A percentile compares a stretch with the other conserved stretches of the same genome.
These are phyloP conservation scores for Pichia sp. DNA, from an alignment of 1,139 yeast genomes.

Conservation along the genomic window DNA sequence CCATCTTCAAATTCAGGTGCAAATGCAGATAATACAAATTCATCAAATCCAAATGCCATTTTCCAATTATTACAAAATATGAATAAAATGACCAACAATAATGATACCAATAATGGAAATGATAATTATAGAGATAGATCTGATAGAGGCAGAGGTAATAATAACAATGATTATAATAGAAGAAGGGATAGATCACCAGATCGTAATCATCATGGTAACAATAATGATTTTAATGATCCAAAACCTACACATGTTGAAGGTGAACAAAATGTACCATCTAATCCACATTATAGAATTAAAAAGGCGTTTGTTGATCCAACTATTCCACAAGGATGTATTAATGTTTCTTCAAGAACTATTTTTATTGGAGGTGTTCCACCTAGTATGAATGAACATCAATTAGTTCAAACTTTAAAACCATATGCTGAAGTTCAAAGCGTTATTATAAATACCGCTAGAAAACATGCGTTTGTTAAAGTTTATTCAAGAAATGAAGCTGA, in stretches of 20 bases:
- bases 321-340: slow-evolving; percentile 73
- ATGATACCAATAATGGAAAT: slow-evolving; percentile 2
- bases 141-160: slow-evolving; percentile 23
- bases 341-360: slow-evolving; percentile 81
- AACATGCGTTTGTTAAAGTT: slow-evolving; percentile 95
- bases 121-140: slow-evolving; percentile 22
- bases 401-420: slow-evolving; percentile 67
- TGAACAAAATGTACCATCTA: slow-evolving; percentile 62
- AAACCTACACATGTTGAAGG: slow-evolving; percentile 36
- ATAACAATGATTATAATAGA: slow-evolving; percentile 32
- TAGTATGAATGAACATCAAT: slow-evolving; percentile 67
- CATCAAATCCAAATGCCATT: slow-evolving; percentile 36
- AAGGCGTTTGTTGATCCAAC: slow-evolving; percentile 62
- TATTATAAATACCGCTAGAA: slow-evolving; percentile 78
- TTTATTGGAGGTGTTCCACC: slow-evolving; percentile 92
- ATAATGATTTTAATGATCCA: slow-evolving; percentile 6
- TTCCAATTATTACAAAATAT: slow-evolving; percentile 38
- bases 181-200: slow-evolving; percentile 56
- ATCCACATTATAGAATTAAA: slow-evolving; percentile 67
- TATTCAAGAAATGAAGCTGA: slow-evolving; percentile 94
- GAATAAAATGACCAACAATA: slow-evolving; percentile 22
- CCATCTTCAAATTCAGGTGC: slow-evolving; percentile 16
- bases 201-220: slow-evolving; percentile 22
- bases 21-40: slow-evolving; percentile 27
- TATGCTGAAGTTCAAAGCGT: slow-evolving; percentile 92